Base-by-base conservation (phyloP, 768 basidiomycete genomes). In the Tricholoma saponaceum region DNA sequence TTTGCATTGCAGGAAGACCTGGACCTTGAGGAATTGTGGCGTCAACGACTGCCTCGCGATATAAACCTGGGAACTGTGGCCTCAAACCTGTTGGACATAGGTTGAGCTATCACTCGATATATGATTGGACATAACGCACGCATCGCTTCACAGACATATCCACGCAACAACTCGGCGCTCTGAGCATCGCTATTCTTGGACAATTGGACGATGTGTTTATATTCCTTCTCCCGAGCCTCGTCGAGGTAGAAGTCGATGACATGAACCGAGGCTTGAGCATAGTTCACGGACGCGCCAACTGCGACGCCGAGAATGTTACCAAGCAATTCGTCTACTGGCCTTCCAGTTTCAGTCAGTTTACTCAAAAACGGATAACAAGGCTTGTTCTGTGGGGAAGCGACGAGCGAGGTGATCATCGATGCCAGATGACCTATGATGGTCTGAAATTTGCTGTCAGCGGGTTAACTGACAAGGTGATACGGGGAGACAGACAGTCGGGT, bases 161-260 rank as follows among this genome's bases (percentile, higher is more conserved):
- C 81, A 12, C 66, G 71, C 5, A 83, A 62, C 22, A 76, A 56
- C 35, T 76, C 70, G 3, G 63, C 65, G 54, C 74, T 74, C 20
- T 66, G 59, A 1, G 64, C 50, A 56, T 77, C 76, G 3, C 66
- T 67, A 32, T 68, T 64, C 30, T 70, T 65, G 7, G 70, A 64
- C 1, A 81, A 70, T 39, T 69, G 61, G 23, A 75, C 50, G 37
- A 82, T 76, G 25, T 76, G 72, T 0, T 65, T 68, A 12, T 72
- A 66, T 58, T 82, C 78, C 51, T 66, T 67, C 16, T 70, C 70
- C 25, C 70, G 72, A n/a, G 64, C 67, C 20, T 76, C 76, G 50
- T 76, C 75, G 33, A 84, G 64, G 66, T 81, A 83, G 69, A 83
- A 83, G 63, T 83, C 77, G 52, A 84, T 67, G 23, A 83, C 74